Conservation (phyloP, 805 yeast genomes). For the Teunomyces atbi region DNA sequence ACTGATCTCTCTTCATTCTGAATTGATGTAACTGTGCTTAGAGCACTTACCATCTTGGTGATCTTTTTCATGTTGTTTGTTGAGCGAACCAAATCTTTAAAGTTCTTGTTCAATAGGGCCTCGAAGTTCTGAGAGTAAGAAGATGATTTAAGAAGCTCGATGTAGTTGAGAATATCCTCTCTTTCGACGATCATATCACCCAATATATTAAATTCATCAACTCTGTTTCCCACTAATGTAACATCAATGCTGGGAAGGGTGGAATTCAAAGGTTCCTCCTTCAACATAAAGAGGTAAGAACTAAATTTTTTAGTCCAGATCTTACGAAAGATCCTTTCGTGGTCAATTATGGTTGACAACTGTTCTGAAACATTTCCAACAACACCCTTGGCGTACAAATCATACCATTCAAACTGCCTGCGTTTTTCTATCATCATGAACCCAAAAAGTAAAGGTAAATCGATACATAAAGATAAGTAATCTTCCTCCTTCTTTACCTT, state of each 20-base stretch:
- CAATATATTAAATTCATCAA: slow-evolving; percentile 31
- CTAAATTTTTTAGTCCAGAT: slow-evolving; percentile 69
- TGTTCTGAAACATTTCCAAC: slow-evolving; percentile 51
- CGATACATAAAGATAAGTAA: slow-evolving; percentile 48
- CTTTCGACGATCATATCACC: slow-evolving; percentile 33
- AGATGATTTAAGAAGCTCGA: slow-evolving; percentile 23
- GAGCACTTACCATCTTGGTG: slow-evolving; percentile 29
- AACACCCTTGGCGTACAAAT: slow-evolving; percentile 40
- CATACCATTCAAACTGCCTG: slow-evolving; percentile 58
- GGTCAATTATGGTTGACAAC: slow-evolving; percentile 53
- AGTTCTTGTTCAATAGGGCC: slow-evolving; percentile 41
- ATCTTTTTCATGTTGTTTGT: slow-evolving; percentile 37
- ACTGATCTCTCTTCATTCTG: slow-evolving; percentile 14
- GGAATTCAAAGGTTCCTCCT: slow-evolving; percentile 10
- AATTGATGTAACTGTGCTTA: slow-evolving; percentile 27
- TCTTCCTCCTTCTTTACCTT: slow-evolving; percentile 34
- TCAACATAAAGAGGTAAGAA: slow-evolving; percentile 27
- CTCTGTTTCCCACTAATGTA: slow-evolving; percentile 31
- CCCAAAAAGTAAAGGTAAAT: slow-evolving; percentile 71
- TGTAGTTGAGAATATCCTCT: slow-evolving; percentile 31
- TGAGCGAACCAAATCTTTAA: slow-evolving; percentile 43
- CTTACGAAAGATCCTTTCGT: slow-evolving; percentile 53
- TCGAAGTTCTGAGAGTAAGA: slow-evolving; percentile 31
- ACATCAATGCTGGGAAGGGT: slow-evolving; percentile 35
- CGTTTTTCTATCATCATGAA: slow-evolving; percentile 61